Base-by-base conservation (phyloP, 768 basidiomycete species). In the Cystofilobasidium capitatum region DNA sequence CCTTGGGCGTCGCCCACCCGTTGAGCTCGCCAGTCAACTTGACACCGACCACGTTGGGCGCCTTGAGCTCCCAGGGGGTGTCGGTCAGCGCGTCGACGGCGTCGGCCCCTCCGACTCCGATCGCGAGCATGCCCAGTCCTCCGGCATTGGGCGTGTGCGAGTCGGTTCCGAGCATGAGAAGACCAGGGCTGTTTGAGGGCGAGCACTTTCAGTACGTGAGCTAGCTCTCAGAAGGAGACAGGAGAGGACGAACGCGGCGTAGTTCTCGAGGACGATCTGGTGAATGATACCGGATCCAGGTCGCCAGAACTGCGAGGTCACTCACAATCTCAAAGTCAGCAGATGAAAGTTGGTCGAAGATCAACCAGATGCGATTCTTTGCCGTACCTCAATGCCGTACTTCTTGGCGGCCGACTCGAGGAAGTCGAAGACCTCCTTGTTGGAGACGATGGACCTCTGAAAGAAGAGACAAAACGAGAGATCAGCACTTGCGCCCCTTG, bases 91-190 rank as follows among this genome's bases (percentile, higher is more conserved):
- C 94, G 77, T 99, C 96, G 24, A 98, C 93, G 29, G 91, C 91
- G 74, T 99, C 96, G 39, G 94, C 96, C 64, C 96, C 96, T 69
- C 96, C 96, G n/a, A 99, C 94, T 61, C 96, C 96, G 63, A 98
- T 96, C 6, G 96, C 96, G 69, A 99, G 83, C 81, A 92, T 83
- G 14, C 96, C 94, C 60, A 99, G 83, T 35, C 96, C 96, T 64
- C 94, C 92, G 61, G 96, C 96, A 76, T 99, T 98, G 0, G 96
- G 96, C 1, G 96, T 98, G 77, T 99, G 96, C 29, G 90, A 93
- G 77, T 98, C 94, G 85, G 76, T 70, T 66, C 79, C 79, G 54
- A 79, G 60, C 66, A 60, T 67, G 26, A 70, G 45, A 7, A 35
- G 39, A 37, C 47, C 57, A 36, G 33, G 39, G 8, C 45, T 45